Base-by-base conservation (phyloP, 257 asterid genomes). In the Plantago ovata region DNA sequence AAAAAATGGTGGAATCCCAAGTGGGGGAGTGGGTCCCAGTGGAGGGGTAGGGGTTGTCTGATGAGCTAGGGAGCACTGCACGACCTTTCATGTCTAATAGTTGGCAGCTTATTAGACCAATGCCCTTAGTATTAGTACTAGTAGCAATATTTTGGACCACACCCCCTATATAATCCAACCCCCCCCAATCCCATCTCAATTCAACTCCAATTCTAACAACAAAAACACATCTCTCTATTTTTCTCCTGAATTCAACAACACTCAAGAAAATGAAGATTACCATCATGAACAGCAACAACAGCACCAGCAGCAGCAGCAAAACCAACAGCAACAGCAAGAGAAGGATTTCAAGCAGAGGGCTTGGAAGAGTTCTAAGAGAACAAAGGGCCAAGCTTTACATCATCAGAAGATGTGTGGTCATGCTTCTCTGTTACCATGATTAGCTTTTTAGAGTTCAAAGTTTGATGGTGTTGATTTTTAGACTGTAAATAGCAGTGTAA, bases 391-490 rank as follows among this genome's bases (percentile, higher is more conserved):
- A 63, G 53, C 75, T 85, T 16, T 78, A 82, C 72, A 85, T 85
- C 64, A 79, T 85, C 16, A 66, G 81, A 32, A 68, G 84, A 65
- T 85, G 95, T 60, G 82, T 85, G 5, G 84, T 82, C 44, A 82
- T 85, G 95, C 95, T 85, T 51, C 88, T 85, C n/a, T 85, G 95
- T 56, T 82, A 81, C 58, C 91, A 79, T 33, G 94, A 84, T 28
- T 81, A 63, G 70, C 9, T 1, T 12, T 16, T n/a, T n/a, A n/a
- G n/a, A n/a, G n/a, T n/a, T n/a, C n/a, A n/a, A n/a, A 13, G 9
- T 16, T n/a, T 22, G 9, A 41, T 51, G 18, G 9, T 18, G 38
- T 15, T 23, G 14, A 3, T 46, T 56, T 41, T 52, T 33, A 13
- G 23, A 47, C 42, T 76, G 87, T 77, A 75, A 46, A 78, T 78